Evolutionary conservation across 768 basidiomycete genomes (phyloP), one percentile per base, ranked within the genome.

Genomic region (Steccherinum ochraceum): DNA sequence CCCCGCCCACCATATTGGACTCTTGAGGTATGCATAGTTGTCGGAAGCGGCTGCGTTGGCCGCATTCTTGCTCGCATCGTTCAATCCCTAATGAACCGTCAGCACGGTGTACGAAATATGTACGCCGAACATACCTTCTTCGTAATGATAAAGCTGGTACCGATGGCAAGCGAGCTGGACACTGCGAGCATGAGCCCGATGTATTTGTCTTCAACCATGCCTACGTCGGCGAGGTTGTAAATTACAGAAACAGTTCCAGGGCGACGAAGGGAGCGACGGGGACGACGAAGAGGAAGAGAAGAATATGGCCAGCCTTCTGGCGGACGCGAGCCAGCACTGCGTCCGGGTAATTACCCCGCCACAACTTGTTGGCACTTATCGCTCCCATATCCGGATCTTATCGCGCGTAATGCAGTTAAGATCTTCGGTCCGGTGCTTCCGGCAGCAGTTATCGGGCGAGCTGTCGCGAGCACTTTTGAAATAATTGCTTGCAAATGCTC

Each of bases 1-100:
- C 49, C 96, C 95, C 2, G 84, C 84, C 95, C 95, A 99, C 95
- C 95, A 99, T 56, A 93, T 84, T 25, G 91, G 89, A 73, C 91
- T 97, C 59, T 75, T 79, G 45, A 99, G 72, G 66, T 98, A 99
- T 10, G 87, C 70, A 57, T 86, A 77, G 63, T 89, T 87, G 50
- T 94, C 93, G 1, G 90, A 88, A 41, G 88, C 85, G 45, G 76
- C 69, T 46, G 55, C 60, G 57, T 80, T 78, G 26, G 75, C 65
- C 13, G 76, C 74, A 55, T 76, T 72, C 55, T 79, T 74, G 3
- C 83, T 82, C 42, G 94, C 88, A 61, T 93, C 90, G 56, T 89
- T 96, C 21, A 97, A 71, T 20, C 95, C 95, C 95, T 96, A 48
- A 1, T 35, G 7, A n/a, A 21, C 13, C 46, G 44, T 40, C 43